phyloP scores from a whole-genome alignment of 331 rosid species.

The Quercus lobata region DNA sequence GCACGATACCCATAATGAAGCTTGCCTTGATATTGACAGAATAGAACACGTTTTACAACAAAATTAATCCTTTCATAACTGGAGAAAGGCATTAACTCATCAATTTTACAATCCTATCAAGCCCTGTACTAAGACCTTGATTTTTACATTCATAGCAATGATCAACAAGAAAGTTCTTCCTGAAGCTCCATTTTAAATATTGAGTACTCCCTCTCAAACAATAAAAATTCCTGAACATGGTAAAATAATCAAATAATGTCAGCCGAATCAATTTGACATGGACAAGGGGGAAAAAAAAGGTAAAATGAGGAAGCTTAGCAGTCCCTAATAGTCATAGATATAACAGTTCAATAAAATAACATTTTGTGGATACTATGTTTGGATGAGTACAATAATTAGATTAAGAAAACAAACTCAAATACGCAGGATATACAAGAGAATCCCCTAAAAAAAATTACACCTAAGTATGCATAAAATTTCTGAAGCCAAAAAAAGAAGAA shows the following conservation, averaged over 20 bases:
- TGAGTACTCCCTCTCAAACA: conserved; percentile 86
- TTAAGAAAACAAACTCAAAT: background rate
- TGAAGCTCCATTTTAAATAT: conserved; percentile 69
- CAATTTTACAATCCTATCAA: background rate
- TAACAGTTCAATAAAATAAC: background rate
- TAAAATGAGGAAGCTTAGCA: background rate
- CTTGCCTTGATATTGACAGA: too few species aligned
- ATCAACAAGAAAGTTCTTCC: conserved; percentile 42
- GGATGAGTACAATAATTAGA: background rate
- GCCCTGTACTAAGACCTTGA: background rate
- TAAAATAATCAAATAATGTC: conserved; percentile 9
- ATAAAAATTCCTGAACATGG: conserved; percentile 68
- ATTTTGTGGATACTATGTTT: too few species aligned
- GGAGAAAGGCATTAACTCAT: background rate
- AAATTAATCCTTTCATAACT: too few species aligned
- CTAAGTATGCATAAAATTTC: background rate
- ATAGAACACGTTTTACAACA: too few species aligned
- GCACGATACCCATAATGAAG: too few species aligned
- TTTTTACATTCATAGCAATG: conserved; percentile 9
- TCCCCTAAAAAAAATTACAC: background rate
- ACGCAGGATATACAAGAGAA: background rate
- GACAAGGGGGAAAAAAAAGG: background rate
- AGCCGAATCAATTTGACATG: background rate
- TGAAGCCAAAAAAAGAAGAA: background rate
- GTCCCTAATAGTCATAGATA: conserved; percentile 2